Evolutionary conservation across 352 stramenopile genomes (phyloP).

Genomic region (Globisporangium takayamanum): DNA sequence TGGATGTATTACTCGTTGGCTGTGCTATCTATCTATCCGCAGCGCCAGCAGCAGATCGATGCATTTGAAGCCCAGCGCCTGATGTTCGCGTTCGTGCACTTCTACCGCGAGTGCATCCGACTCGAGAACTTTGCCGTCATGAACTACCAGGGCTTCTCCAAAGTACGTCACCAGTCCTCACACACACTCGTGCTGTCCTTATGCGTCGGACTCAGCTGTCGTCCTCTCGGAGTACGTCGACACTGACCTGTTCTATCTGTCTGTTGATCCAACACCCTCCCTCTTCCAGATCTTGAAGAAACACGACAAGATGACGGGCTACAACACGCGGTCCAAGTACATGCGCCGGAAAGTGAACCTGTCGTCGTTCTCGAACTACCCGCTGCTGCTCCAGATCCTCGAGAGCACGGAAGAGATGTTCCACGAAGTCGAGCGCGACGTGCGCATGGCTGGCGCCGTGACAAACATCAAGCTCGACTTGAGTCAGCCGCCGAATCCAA

Average conservation of each 20-base stretch:
- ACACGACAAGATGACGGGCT: constrained; percentile 82
- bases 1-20: neutral
- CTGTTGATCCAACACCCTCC: neutral
- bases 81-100: constrained; percentile 81
- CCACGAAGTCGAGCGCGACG: constrained; percentile 57
- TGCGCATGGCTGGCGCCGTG: constrained; percentile 39
- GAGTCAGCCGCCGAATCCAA: constrained; percentile 13
- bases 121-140: constrained; percentile 82
- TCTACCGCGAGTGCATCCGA: constrained; percentile 73
- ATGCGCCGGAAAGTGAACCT: constrained; percentile 80
- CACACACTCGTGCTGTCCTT: neutral
- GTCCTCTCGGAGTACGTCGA: too few relatives aligned
- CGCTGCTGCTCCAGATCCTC: constrained; percentile 62
- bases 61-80: constrained; percentile 56
- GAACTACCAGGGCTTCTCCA: constrained; percentile 84
- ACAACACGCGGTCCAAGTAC: constrained; percentile 82
- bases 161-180: constrained; percentile 26
- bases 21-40: constrained; percentile 1
- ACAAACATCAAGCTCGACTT: constrained; percentile 56
- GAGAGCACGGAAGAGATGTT: constrained; percentile 80
- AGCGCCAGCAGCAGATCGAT: constrained; percentile 39
- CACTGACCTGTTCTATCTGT: too few relatives aligned
- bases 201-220: neutral
- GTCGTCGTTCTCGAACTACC: constrained; percentile 73
- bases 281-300: constrained; percentile 66